Base-by-base conservation (phyloP, 1,284 basidiomycete genomes). In the Ceratobasidium sp. region DNA sequence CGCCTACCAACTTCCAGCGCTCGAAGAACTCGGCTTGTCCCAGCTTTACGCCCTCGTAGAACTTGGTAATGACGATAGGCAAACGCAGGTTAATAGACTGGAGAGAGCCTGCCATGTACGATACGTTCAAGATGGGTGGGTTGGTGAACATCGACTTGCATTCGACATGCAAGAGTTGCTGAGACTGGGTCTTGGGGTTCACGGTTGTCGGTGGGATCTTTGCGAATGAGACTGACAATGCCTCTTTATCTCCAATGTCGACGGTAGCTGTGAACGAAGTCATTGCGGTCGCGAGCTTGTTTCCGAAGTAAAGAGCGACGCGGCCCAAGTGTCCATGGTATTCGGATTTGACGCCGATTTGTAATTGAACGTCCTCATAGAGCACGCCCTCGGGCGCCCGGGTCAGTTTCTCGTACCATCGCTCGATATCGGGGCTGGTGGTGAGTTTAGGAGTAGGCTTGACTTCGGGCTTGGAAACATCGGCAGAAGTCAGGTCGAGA, bases 1-100 rank as follows among this genome's bases (percentile, higher is more conserved):
- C 96, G 22, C 97, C 97, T 74, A 99, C 98, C 79, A 98, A 85
- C 82, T 95, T 95, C 98, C 98, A 99, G 71, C 98, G 87, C 82
- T 98, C 96, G 82, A 99, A 99, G 86, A 99, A 99, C 78, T 97
- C 93, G 0, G 87, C 84, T 75, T 88, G 86, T 16, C 88, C 90
- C 46, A 99, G 87, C 79, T 90, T 91, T 73, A 98, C 95, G 46
- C 93, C 93, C 81, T 98, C 96, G 77, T 98, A 86, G 83, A 99
- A 99, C 82, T 97, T 96, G 56, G 91, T 92, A 77, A 98, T 80
- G 66, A 94, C 88, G 77, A 98, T 88, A 3, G 98, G 97, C 51
- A 99, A 84, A 62, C 91, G 89, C 71, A 99, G 83, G 0, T 92
- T 90, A 71, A 98, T 85, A 22, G 93, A 91, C 81, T 96, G 95